Evolutionary conservation across 2,329 filamentous ascomycete species (phyloP), one percentile per base, ranked within the genome.

Genomic region (Aspergillus fumigatiaffinis): DNA sequence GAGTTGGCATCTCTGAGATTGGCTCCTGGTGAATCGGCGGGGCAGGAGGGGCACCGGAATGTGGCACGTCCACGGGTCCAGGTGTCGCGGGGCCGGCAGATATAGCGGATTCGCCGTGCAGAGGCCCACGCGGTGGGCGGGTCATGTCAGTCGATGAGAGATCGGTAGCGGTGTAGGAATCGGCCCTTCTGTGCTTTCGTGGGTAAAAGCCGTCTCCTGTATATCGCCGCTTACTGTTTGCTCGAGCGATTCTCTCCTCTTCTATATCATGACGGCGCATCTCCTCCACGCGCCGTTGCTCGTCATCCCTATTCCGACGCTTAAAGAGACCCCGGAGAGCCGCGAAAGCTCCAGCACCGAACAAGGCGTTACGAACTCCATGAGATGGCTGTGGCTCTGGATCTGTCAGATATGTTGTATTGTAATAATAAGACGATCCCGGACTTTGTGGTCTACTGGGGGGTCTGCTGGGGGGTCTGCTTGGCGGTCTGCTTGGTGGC

Each of bases 301-400:
- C 80, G 68, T 82, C 76, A 70, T 79, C 71, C 63, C 84, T 79
- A 69, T 79, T 70, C 64, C 85, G 75, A 71, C 86, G 80, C 63
- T 82, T 84, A 71, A 89, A 80, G 70, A 84, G 84, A 75, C 83
- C 87, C 47, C 74, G 74, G 32, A 80, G 53, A 4, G 76, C 75
- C 6, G 84, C 83, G 50, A 92, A 76, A 77, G 87, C 89, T 8
- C 88, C 89, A 35, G 88, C 77, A 1, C 88, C 88, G 26, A 90
- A 73, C 1, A 86, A 79, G 8, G 83, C 86, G 51, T 87, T 84
- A 23, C 80, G 81, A n/a, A 80, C 73, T 0, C 80, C 79, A 60
- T 82, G 80, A 12, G 76, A 73, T 54, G 76, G 54, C 65, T 67
- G 69, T 53, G 77, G 74, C 55, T 80, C 75, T 7, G 78, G 78